Percentiles rank a stretch among this genome's conserved stretches.
These are phyloP conservation scores for Plenodomus biglobosus DNA, from an alignment of 2,329 filamentous ascomycete genomes.

Conservation along the genomic window DNA sequence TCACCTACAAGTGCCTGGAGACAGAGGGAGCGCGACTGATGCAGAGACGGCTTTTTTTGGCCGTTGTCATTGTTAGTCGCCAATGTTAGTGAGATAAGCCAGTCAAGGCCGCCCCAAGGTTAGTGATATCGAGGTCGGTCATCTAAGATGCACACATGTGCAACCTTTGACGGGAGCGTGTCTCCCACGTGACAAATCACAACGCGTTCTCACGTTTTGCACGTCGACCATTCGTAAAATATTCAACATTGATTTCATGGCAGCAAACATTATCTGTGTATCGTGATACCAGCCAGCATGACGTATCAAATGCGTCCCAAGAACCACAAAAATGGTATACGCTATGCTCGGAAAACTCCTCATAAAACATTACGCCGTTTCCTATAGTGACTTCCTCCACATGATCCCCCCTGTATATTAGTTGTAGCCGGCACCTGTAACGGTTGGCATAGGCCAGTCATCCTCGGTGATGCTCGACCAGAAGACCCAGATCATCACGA, in stretches of 20 bases:
- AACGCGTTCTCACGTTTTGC: constrained; percentile 25
- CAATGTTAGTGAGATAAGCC: neutral
- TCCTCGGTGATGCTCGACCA: constrained; percentile 99
- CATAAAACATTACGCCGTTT: constrained; percentile 41
- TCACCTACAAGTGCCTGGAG: neutral
- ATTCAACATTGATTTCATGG: constrained; percentile 1
- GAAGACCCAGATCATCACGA: constrained; percentile 86
- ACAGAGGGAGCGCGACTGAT: neutral
- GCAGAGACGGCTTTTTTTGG: neutral
- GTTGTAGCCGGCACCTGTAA: constrained; percentile 45
- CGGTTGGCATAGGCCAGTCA: constrained; percentile 75
- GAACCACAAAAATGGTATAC: constrained; percentile 41
- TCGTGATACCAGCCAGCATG: constrained; percentile 33
- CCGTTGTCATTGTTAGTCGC: constrained; percentile 5
- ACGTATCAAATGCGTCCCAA: constrained; percentile 29
- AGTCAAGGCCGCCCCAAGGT: constrained; percentile 1
- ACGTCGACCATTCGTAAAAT: constrained; percentile 8
- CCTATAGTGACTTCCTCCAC: constrained; percentile 22
- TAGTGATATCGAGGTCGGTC: constrained; percentile 7
- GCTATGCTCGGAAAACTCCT: constrained; percentile 42
- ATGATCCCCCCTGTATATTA: constrained; percentile 17
- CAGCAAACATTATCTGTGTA: constrained; percentile 41
- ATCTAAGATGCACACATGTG: constrained; percentile 4
- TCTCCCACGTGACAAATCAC: constrained; percentile 19
- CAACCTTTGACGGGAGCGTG: constrained; percentile 9